A percentile compares a stretch with the other conserved stretches of the same genome.
phyloP scores from a whole-genome alignment of 2,329 filamentous ascomycete genomes.

The Capronia coronata region DNA sequence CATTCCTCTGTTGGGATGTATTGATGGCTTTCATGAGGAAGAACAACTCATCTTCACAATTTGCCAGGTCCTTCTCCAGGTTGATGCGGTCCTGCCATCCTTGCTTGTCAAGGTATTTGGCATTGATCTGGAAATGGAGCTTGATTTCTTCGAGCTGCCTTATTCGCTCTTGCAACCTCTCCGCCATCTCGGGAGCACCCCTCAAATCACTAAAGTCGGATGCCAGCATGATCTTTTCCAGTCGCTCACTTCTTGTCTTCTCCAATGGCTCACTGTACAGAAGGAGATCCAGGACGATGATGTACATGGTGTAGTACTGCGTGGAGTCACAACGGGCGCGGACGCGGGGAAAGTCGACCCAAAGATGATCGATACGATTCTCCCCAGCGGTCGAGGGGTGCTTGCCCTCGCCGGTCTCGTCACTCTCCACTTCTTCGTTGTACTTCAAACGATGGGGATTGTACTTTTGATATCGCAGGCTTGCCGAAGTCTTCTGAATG shows the following conservation, averaged over 20 bases:
- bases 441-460: constrained; percentile 95
- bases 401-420: constrained; percentile 36
- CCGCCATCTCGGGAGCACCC: constrained; percentile 88
- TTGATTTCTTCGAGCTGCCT: constrained; percentile 94
- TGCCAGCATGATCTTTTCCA: constrained; percentile 98
- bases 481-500: constrained; percentile 92
- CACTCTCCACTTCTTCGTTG: constrained; percentile 73
- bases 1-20: constrained; percentile 79
- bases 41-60: constrained; percentile 94
- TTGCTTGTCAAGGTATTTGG: constrained; percentile 74
- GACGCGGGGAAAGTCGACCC: constrained; percentile 92
- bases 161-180: constrained; percentile 83
- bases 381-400: constrained; percentile 51
- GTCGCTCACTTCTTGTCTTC: constrained; percentile 88
- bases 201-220: constrained; percentile 97
- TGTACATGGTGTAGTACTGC: constrained; percentile 96
- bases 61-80: constrained; percentile 82
- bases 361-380: constrained; percentile 87
- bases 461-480: constrained; percentile 93
- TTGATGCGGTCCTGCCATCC: constrained; percentile 85
- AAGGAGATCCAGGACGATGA: constrained; percentile 91
- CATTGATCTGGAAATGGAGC: constrained; percentile 87
- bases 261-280: constrained; percentile 95
- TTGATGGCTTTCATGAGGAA: constrained; percentile 99
- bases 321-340: constrained; percentile 93